phyloP scores from a whole-genome alignment of 352 stramenopile species.

The Pythium scleroteichum region DNA sequence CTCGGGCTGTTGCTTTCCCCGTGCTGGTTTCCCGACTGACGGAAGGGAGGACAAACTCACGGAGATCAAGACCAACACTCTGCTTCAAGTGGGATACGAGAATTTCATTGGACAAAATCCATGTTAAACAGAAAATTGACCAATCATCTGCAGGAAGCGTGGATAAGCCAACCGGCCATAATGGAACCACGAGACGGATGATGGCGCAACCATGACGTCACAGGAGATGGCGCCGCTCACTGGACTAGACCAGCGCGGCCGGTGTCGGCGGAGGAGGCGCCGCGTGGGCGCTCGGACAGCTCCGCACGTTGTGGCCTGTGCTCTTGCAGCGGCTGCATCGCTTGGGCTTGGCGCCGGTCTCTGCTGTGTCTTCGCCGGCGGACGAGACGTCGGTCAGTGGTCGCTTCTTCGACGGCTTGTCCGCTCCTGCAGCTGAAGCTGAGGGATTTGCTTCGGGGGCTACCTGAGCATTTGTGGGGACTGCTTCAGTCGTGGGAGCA shows the following conservation, averaged over 20 bases:
- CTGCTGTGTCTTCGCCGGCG: too few species aligned
- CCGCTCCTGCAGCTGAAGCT: neutral
- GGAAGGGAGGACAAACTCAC: neutral
- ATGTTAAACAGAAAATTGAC: constrained; percentile 5
- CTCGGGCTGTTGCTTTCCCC: neutral
- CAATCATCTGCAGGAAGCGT: constrained; percentile 10
- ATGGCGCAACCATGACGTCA: constrained; percentile 1
- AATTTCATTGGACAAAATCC: constrained; percentile 24
- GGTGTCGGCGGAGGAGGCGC: neutral
- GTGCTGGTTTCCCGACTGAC: constrained; percentile 1
- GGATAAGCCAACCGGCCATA: neutral
- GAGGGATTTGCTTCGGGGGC: too few species aligned
- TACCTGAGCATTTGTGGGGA: too few species aligned
- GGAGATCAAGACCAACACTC: constrained; percentile 19
- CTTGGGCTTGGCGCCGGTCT: constrained; percentile 13
- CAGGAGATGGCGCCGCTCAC: too few species aligned
- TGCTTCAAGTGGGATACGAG: constrained; percentile 19
- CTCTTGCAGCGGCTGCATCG: constrained; percentile 51
- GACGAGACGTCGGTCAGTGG: neutral
- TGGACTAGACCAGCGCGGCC: neutral
- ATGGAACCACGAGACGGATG: neutral
- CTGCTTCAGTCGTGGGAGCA: too few species aligned
- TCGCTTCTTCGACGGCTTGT: constrained; percentile 1
- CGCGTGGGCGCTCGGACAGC: constrained; percentile 31
- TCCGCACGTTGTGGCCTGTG: constrained; percentile 52